Percentiles rank a stretch among this genome's conserved stretches.
Conservation (phyloP, 2,329 filamentous ascomycete species). For the Penicillium sp. region DNA sequence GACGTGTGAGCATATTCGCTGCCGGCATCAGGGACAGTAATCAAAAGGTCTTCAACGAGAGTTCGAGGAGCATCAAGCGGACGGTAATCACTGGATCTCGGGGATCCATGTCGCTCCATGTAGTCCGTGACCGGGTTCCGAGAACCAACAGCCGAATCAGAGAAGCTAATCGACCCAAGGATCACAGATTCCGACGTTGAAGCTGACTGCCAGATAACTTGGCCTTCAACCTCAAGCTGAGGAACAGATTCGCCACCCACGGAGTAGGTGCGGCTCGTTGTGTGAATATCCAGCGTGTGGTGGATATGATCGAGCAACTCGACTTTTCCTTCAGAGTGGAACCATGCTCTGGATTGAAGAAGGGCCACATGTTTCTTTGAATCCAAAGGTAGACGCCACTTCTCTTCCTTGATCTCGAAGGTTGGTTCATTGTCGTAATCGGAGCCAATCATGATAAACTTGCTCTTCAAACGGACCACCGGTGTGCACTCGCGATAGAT, state of each 20-base stretch:
- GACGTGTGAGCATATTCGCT: constrained; percentile 94
- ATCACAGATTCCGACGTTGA: background rate
- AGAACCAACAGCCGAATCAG: background rate
- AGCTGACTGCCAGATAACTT: background rate
- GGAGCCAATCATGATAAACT: constrained; percentile 89
- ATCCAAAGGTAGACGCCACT: background rate
- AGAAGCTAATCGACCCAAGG: background rate
- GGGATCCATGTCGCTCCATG: background rate
- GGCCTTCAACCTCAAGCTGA: background rate
- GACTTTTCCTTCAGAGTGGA: background rate
- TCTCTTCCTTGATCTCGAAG: background rate
- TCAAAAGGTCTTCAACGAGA: background rate
- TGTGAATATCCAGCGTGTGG: background rate
- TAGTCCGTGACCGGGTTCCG: background rate
- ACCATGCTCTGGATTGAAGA: background rate
- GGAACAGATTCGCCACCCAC: constrained; percentile 29
- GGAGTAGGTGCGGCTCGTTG: constrained; percentile 57
- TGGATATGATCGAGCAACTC: background rate
- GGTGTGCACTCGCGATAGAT: constrained; percentile 7
- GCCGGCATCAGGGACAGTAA: constrained; percentile 80
- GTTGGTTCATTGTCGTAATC: constrained; percentile 55
- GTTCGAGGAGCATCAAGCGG: constrained; percentile 67
- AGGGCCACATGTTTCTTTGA: background rate
- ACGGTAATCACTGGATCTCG: constrained; percentile 25
- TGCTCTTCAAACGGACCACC: constrained; percentile 88